Conservation (phyloP, 2,329 filamentous ascomycete species). For the Herpotrichia juniperi region DNA sequence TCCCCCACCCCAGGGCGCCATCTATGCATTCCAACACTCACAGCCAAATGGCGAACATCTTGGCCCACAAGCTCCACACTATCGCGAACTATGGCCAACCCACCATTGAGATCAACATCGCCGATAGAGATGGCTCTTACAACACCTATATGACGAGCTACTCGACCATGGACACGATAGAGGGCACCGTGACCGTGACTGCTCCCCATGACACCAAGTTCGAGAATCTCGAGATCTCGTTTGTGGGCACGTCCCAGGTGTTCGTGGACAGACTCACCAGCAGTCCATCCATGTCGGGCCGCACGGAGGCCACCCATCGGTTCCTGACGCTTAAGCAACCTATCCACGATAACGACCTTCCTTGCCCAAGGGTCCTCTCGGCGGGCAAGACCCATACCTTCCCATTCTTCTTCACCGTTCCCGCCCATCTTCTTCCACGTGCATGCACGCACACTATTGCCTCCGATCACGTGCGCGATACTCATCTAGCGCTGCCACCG, state of each 20-base stretch:
- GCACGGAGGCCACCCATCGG: conserved; percentile 62
- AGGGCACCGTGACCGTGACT: conserved; percentile 59
- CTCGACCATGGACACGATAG: conserved; percentile 63
- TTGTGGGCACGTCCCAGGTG: conserved; percentile 61
- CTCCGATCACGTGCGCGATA: conserved; percentile 58
- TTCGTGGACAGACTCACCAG: conserved; percentile 62
- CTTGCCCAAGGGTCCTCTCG: conserved; percentile 60
- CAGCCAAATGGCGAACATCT: conserved; percentile 40
- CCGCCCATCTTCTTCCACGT: conserved; percentile 64
- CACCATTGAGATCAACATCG: conserved; percentile 50
- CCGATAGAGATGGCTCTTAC: conserved; percentile 35
- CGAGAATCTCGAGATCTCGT: conserved; percentile 64
- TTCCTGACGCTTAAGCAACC: conserved; percentile 69
- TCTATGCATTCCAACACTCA: conserved; percentile 32
- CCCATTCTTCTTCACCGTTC: conserved; percentile 69
- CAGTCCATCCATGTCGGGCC: conserved; percentile 58
- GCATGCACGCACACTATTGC: conserved; percentile 62
- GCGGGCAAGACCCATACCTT: conserved; percentile 63
- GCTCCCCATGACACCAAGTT: conserved; percentile 60
- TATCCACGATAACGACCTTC: conserved; percentile 59
- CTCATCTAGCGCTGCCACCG: conserved; percentile 66
- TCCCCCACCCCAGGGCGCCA: conserved; percentile 21
- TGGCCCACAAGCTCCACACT: conserved; percentile 40
- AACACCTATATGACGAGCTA: conserved; percentile 53
- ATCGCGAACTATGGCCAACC: conserved; percentile 44